Evolutionary conservation across 176 grass and related monocot genomes (phyloP).

Genomic region (Eremochloa ophiuroides): DNA sequence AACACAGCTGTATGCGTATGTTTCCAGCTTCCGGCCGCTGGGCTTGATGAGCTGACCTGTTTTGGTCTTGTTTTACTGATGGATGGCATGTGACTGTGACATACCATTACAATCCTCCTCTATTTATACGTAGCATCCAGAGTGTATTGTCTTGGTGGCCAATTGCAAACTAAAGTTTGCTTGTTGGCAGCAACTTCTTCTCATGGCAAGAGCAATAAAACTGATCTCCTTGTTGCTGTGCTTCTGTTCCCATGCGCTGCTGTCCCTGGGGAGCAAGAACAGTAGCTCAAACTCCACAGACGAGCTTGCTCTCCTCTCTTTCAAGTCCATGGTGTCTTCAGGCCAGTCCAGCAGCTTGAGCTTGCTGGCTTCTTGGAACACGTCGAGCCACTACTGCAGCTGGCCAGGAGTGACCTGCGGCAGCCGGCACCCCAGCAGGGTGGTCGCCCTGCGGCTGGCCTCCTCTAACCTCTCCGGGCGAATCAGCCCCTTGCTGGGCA

Average conservation of each 20-base stretch:
- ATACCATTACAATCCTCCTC: no score
- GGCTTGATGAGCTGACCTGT: no score
- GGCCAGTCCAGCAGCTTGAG: not conserved
- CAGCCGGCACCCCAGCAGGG: conserved; percentile 18
- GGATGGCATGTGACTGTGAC: no score
- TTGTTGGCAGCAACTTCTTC: no score
- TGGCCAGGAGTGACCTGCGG: conserved; percentile 33
- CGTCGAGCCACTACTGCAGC: not conserved
- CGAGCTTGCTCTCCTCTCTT: conserved; percentile 25
- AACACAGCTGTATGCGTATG: no score
- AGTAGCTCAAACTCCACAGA: not conserved
- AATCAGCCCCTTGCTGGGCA: conserved; percentile 32
- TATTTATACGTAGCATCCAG: no score
- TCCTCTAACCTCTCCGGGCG: not conserved
- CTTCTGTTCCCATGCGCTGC: not conserved
- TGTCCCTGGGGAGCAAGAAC: not conserved
- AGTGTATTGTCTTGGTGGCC: no score
- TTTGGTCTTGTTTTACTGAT: no score
- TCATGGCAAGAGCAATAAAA: no score
- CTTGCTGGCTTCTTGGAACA: conserved; percentile 44
- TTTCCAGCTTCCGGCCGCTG: no score
- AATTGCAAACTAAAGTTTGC: no score
- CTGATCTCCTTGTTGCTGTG: not conserved
- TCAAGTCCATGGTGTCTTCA: conserved; percentile 26
- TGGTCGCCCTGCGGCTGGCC: not conserved